Conservation (phyloP, 371 early-diverging fungal genomes). For the Mucor indicus region DNA sequence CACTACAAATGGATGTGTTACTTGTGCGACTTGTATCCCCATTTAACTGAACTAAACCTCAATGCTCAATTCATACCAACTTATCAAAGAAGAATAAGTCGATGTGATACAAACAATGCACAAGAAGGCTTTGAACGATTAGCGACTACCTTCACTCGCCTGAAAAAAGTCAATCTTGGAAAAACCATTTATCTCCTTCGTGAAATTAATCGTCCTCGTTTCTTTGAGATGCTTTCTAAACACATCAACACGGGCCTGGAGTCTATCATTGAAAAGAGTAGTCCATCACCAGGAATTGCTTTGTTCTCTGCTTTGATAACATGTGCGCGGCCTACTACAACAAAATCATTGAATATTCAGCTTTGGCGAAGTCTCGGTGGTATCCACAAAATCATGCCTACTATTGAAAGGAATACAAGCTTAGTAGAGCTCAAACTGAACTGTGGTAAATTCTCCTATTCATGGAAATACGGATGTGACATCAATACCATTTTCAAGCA, state of each 20-base stretch:
- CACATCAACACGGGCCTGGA: background rate
- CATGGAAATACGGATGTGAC: constrained; percentile 11
- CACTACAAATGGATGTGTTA: background rate
- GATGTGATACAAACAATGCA: background rate
- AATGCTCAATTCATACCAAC: background rate
- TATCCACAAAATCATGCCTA: background rate
- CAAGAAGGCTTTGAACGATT: background rate
- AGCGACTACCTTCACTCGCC: background rate
- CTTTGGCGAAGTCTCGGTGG: constrained; percentile 5
- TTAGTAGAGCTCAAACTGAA: constrained; percentile 6
- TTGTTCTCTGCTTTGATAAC: constrained; percentile 1
- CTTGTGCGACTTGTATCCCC: constrained; percentile 2
- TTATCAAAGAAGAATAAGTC: background rate
- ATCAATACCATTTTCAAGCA: background rate
- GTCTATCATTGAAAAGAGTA: background rate
- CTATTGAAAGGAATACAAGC: background rate
- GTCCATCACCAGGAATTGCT: constrained; percentile 2
- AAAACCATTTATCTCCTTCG: no score
- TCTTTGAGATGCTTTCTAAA: background rate
- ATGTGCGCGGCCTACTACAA: background rate
- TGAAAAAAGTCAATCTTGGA: background rate
- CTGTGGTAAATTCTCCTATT: constrained; percentile 5
- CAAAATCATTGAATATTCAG: background rate
- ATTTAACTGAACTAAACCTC: background rate
- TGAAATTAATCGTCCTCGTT: background rate